phyloP scores from a whole-genome alignment of 2,329 filamentous ascomycete genomes.

The Fulvia fulva region DNA sequence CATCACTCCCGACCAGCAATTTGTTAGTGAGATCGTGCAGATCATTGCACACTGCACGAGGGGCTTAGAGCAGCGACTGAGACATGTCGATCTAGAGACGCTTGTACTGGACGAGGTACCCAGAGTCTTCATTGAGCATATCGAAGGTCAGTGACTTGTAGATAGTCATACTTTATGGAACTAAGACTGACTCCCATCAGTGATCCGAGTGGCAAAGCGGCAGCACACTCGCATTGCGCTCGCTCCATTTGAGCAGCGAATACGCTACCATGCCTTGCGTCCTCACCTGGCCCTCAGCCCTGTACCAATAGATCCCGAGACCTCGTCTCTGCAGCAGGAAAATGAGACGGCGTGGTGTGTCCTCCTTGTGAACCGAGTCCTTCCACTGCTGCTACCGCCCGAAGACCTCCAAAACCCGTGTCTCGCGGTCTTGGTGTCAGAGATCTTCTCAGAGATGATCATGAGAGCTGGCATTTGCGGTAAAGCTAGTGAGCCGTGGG shows the following conservation, averaged over 20 bases:
- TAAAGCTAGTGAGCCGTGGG: slow-evolving; percentile 80
- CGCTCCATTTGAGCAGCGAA: slow-evolving; percentile 10
- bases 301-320: slow-evolving; percentile 52
- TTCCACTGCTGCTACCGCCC: slow-evolving; percentile 81
- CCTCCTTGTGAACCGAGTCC: slow-evolving; percentile 74
- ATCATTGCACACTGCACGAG: slow-evolving; percentile 90
- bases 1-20: slow-evolving; percentile 84
- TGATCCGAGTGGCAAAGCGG: slow-evolving; percentile 18
- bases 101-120: slow-evolving; percentile 85
- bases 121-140: slow-evolving; percentile 72
- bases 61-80: slow-evolving; percentile 78
- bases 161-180: neutral
- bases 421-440: slow-evolving; percentile 74
- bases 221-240: slow-evolving; percentile 1
- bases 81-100: slow-evolving; percentile 76
- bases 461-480: slow-evolving; percentile 76
- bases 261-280: slow-evolving; percentile 71
- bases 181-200: slow-evolving; percentile 13
- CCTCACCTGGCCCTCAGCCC: slow-evolving; percentile 79
- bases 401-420: slow-evolving; percentile 89
- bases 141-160: slow-evolving; percentile 60
- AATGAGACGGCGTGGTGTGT: slow-evolving; percentile 85
- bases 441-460: slow-evolving; percentile 87
- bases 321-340: slow-evolving; percentile 56
- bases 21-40: slow-evolving; percentile 82